phyloP scores from a whole-genome alignment of 164 flowering plant genomes.

The Stephania yunnanensis region DNA sequence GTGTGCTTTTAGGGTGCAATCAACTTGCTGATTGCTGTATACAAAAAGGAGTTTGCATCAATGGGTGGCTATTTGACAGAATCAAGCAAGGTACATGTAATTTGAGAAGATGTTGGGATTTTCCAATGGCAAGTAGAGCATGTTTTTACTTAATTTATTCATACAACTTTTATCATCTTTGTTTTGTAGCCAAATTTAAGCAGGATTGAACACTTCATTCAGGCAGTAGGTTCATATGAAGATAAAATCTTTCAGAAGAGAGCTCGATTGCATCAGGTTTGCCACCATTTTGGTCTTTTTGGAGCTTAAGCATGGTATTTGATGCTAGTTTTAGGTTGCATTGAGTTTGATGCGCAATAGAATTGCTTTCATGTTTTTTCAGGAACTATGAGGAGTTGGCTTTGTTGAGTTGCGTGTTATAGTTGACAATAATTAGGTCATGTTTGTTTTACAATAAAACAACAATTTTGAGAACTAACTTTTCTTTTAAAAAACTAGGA shows the following conservation, averaged over 20 bases:
- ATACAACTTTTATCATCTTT: not conserved
- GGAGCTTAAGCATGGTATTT: not conserved
- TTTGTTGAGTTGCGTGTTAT: too few relatives aligned
- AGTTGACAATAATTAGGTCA: too few relatives aligned
- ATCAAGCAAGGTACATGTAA: conserved; percentile 55
- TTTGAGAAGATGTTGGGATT: not conserved
- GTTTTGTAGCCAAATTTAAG: conserved; percentile 61
- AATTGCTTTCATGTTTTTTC: too few relatives aligned
- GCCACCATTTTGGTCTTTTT: not conserved
- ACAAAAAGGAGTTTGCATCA: conserved; percentile 68
- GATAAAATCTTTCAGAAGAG: conserved; percentile 92
- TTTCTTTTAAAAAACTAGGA: too few relatives aligned
- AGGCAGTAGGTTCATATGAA: conserved; percentile 91
- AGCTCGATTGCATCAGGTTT: conserved; percentile 78
- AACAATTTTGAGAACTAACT: too few relatives aligned
- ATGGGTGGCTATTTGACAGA: conserved; percentile 87
- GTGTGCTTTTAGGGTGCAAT: conserved; percentile 71
- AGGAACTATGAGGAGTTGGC: too few relatives aligned
- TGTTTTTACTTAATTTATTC: not conserved
- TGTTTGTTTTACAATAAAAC: too few relatives aligned
- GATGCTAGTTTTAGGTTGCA: not conserved
- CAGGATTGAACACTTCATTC: conserved; percentile 84
- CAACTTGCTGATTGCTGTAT: conserved; percentile 81
- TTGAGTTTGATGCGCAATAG: too few relatives aligned
- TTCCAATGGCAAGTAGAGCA: not conserved